Evolutionary conservation across 148 eudicot species (phyloP), one percentile per base, ranked within the genome.

Genomic region (Simmondsia chinensis): DNA sequence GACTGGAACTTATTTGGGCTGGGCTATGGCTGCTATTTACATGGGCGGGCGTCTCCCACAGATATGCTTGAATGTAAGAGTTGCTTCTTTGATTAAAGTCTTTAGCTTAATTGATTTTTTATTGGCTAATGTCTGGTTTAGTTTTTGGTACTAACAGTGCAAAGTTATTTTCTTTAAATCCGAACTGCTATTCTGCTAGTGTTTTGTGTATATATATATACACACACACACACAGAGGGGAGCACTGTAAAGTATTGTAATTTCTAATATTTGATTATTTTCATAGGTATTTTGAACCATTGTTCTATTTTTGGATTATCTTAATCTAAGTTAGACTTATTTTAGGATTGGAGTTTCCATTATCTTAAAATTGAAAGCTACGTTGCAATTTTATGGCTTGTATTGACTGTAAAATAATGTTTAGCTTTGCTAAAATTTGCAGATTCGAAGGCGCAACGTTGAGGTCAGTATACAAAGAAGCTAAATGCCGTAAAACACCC

Each of bases 1-100:
- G 36, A 41, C 76, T n/a, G 89, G 83, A 35, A 31, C 73, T 29
- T 59, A 50, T 38, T 52, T 81, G 35, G 94, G 94, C 42, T 84
- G 94, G 88, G 94, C 71, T 53, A 80, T 84, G 87, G 80, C 88
- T 41, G 71, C 55, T 43, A 80, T 80, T 39, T 84, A 84, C 67
- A 52, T 84, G 79, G 79, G 94, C 26, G 88, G 84, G 43, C 74
- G 94, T 35, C 73, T 84, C 57, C 88, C 94, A n/a, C 94, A 84
- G 52, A 80, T 84, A 58, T 69, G 46, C 49, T 67, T 80, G 38
- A 84, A 84, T 64, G 94, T 83, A 59, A 68, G 78, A 9, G 20
- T 10, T 39, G 2, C n/a, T 50, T 43, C 24, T 24, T 38, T 29
- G 14, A n/a, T n/a, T n/a, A n/a, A n/a, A n/a, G n/a, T n/a, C n/a